Evolutionary conservation across 1,284 basidiomycete genomes (phyloP).

Genomic region (Cerioporus squamosus): DNA sequence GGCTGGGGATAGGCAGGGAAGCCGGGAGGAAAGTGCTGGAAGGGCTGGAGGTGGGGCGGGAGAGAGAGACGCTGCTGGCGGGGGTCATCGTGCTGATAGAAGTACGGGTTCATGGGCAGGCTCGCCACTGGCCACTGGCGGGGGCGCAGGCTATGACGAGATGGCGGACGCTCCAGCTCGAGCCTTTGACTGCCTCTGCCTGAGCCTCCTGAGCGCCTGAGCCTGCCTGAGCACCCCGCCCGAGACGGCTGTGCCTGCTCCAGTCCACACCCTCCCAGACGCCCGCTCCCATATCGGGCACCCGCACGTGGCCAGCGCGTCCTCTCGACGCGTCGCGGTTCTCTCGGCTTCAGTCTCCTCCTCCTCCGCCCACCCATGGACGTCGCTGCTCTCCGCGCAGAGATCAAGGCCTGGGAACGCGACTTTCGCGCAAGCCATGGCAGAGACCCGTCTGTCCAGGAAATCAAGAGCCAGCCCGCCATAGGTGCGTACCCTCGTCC

Average conservation of each 20-base stretch:
- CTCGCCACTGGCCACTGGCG: not conserved
- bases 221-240: too few relatives aligned
- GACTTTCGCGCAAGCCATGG: conserved; percentile 66
- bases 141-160: not conserved
- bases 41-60: conserved; percentile 5
- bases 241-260: too few relatives aligned
- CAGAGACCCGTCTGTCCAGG: conserved; percentile 73
- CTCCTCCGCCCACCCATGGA: conserved; percentile 48
- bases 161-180: too few relatives aligned
- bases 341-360: conserved; percentile 7
- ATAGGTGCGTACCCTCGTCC: conserved; percentile 62
- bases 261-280: too few relatives aligned
- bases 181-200: too few relatives aligned
- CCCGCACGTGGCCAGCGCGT: conserved; percentile 19
- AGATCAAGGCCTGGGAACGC: conserved; percentile 87
- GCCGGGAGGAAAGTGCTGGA: not conserved
- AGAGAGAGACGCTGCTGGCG: conserved; percentile 2
- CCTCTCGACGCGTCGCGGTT: conserved; percentile 8
- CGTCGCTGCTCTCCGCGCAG: conserved; percentile 61
- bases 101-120: conserved; percentile 16
- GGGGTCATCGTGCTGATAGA: conserved; percentile 13
- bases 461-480: conserved; percentile 70
- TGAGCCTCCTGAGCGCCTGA: too few relatives aligned
- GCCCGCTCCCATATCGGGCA: not conserved
- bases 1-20: conserved; percentile 10